Evolutionary conservation across 257 asterid species (phyloP), one percentile per base, ranked within the genome.

Genomic region (Solanum sitiens): DNA sequence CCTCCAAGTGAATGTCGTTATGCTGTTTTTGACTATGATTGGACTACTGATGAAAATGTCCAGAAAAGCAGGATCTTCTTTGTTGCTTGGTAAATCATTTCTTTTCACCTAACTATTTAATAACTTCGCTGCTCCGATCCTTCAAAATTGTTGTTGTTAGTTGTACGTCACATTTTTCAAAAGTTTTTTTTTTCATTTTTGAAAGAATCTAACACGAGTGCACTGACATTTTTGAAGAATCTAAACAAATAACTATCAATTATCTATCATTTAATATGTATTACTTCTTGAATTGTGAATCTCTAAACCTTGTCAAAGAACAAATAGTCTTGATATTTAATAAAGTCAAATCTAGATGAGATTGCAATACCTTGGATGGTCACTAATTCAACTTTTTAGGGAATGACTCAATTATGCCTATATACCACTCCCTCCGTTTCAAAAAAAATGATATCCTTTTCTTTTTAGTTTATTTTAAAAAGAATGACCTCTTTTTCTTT

Each of bases 21-120:
- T 47, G 93, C 95, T 59, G 98, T 94, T 35, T 95, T 89, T 32
- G 95, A 93, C 84, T 94, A 91, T n/a, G 97, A 94, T 73, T 95
- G 93, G 93, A 94, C 95, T 7, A 95, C 96, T 1, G 92, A 91
- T 20, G 98, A 94, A 44, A 93, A 94, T 87, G 89, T 92, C 90
- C 98, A 87, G 88, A 94, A 94, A 76, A 94, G 96, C 96, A 94
- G 93, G 92, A 94, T 93, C 89, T 91, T 93, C 86, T 94, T 94
- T 92, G 90, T 94, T 40, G 96, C 95, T 39, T 93, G 95, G 95
- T 93, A 89, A 88, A 3, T 10, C 14, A 44, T 30, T 70, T 32
- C 35, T 32, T 2, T 16, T 12, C 65, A 56, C 71, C 71, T n/a
- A n/a, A 8, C 8, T 32, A 71, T 16, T 18, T 16, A 33, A 18